Percentiles rank a stretch among this genome's conserved stretches.
Conservation (phyloP, 2,329 filamentous ascomycete species). For the Ceratocystis harringtonii region DNA sequence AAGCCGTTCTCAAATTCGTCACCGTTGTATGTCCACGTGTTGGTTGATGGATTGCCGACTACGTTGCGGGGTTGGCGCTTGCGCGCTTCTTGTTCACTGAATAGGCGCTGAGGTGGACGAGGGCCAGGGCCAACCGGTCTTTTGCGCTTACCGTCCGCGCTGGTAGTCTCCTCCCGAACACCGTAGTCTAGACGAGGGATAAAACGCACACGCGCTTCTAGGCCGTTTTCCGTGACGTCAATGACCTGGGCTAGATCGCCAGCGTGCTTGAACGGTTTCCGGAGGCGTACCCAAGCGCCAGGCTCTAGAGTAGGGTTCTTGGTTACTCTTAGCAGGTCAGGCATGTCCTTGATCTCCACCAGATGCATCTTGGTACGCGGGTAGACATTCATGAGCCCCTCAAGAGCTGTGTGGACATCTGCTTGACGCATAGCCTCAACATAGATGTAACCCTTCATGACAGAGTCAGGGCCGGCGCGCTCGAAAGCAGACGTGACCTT, state of each 20-base stretch:
- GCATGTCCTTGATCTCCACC: constrained; percentile 94
- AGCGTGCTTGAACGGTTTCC: constrained; percentile 62
- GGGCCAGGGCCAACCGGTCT: constrained; percentile 46
- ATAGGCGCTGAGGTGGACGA: constrained; percentile 73
- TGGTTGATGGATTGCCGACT: constrained; percentile 56
- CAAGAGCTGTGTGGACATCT: constrained; percentile 68
- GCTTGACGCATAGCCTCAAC: constrained; percentile 79
- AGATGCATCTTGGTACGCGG: constrained; percentile 73
- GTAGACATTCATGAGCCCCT: constrained; percentile 79
- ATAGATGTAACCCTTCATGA: constrained; percentile 91
- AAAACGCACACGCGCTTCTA: constrained; percentile 72
- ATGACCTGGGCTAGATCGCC: constrained; percentile 85
- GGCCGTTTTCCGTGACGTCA: constrained; percentile 81
- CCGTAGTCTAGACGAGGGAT: constrained; percentile 91
- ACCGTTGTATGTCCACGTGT: constrained; percentile 69
- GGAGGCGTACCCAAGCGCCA: constrained; percentile 83
- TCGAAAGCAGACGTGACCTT: constrained; percentile 86
- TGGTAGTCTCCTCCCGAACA: constrained; percentile 55
- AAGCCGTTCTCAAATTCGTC: constrained; percentile 91
- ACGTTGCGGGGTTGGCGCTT: constrained; percentile 60
- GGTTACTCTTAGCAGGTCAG: constrained; percentile 77
- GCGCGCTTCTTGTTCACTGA: constrained; percentile 83
- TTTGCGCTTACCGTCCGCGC: constrained; percentile 62
- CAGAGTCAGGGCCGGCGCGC: constrained; percentile 57
- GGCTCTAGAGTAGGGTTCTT: constrained; percentile 75